phyloP scores from a whole-genome alignment of 768 basidiomycete genomes.

The Guyanaporus albipodus region DNA sequence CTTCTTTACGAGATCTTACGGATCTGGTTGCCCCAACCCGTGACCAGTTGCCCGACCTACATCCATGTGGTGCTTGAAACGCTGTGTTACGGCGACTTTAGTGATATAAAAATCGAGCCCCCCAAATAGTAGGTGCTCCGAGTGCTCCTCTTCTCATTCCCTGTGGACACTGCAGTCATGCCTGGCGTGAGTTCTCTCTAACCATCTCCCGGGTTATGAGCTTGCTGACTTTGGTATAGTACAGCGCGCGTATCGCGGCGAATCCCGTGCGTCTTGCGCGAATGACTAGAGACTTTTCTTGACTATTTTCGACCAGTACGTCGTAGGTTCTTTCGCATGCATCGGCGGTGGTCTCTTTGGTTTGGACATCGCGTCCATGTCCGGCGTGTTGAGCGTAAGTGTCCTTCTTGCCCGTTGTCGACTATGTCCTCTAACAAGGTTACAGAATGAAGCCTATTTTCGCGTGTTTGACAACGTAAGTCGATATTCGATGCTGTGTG shows the following conservation, averaged over 20 bases:
- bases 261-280: constrained; percentile 44
- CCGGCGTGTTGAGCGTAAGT: constrained; percentile 60
- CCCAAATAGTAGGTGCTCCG: not conserved
- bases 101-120: constrained; percentile 12
- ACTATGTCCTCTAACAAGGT: not conserved
- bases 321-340: constrained; percentile 78
- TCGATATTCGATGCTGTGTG: not conserved
- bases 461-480: constrained; percentile 25
- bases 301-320: constrained; percentile 46
- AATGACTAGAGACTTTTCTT: not conserved
- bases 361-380: constrained; percentile 81
- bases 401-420: not conserved
- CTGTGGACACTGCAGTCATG: constrained; percentile 15
- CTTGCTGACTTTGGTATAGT: constrained; percentile 32
- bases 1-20: not conserved
- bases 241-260: constrained; percentile 50
- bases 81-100: not conserved
- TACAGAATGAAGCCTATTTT: constrained; percentile 27
- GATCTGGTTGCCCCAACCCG: constrained; percentile 1
- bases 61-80: constrained; percentile 7
- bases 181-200: constrained; percentile 18
- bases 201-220: not conserved
- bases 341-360: constrained; percentile 79
- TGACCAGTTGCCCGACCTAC: constrained; percentile 2
- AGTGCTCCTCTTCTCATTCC: not conserved